A percentile compares a stretch with the other conserved stretches of the same genome.
phyloP scores from a whole-genome alignment of 2,329 filamentous ascomycete species.

The Aspergillus pseudoglaucus region DNA sequence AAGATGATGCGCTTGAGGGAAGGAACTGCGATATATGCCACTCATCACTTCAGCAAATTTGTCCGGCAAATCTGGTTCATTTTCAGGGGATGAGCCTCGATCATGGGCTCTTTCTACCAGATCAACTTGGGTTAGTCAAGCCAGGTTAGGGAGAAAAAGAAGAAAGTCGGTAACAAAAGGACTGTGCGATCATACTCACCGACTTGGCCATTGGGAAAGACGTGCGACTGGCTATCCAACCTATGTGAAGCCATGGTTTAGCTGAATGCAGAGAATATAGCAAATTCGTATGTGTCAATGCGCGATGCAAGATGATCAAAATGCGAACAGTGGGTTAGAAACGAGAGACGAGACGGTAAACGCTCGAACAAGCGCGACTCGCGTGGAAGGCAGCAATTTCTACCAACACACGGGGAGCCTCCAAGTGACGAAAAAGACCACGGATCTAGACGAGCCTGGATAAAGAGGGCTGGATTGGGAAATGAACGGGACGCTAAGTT shows the following conservation, averaged over 20 bases:
- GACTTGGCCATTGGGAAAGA: not conserved
- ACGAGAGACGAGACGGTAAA: not conserved
- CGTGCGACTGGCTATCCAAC: not conserved
- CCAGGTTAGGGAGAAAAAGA: not conserved
- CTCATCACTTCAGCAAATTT: constrained; percentile 74
- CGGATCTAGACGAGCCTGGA: not conserved
- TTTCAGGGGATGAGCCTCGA: not conserved
- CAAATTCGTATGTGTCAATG: not conserved
- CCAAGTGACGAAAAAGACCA: not conserved
- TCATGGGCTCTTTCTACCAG: not conserved
- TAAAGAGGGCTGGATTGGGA: not conserved
- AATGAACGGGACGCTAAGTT: not conserved
- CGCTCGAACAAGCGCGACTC: not conserved
- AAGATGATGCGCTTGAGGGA: constrained; percentile 65
- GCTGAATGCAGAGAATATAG: not conserved
- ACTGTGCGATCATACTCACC: not conserved
- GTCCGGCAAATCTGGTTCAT: constrained; percentile 38
- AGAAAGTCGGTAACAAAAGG: not conserved
- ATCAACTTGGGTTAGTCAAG: not conserved
- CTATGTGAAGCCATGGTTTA: not conserved
- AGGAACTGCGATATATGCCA: constrained; percentile 75
- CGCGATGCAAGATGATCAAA: not conserved
- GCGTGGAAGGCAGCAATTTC: not conserved
- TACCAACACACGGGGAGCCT: not conserved
- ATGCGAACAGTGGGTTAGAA: not conserved